Evolutionary conservation across 164 flowering plant species (phyloP).

Genomic region (Vitis cinerea): DNA sequence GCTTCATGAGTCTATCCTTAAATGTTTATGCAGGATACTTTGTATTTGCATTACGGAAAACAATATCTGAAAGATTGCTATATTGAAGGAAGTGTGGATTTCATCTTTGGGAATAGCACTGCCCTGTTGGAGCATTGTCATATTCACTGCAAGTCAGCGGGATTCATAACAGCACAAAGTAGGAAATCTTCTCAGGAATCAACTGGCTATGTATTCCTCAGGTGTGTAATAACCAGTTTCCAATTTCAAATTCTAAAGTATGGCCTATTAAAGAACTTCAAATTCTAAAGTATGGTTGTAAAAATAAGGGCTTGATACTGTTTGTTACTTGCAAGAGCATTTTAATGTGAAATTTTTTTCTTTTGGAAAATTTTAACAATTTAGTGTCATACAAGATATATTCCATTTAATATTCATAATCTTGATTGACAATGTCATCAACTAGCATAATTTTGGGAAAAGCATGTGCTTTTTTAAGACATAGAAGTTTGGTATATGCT

Average conservation of each 20-base stretch:
- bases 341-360: too few relatives aligned
- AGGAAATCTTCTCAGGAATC: constrained; percentile 92
- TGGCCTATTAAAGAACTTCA: background rate
- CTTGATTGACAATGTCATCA: too few relatives aligned
- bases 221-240: constrained; percentile 38
- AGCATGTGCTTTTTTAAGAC: too few relatives aligned
- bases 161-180: constrained; percentile 91
- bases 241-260: background rate
- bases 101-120: constrained; percentile 97
- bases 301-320: too few relatives aligned
- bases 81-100: constrained; percentile 96
- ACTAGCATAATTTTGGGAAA: too few relatives aligned
- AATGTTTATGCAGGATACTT: constrained; percentile 68
- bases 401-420: too few relatives aligned
- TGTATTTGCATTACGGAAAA: constrained; percentile 89
- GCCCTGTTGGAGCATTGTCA: constrained; percentile 96
- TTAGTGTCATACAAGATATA: too few relatives aligned
- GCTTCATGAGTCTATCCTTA: too few relatives aligned
- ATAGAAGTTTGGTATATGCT: too few relatives aligned
- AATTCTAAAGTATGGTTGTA: background rate
- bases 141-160: constrained; percentile 89
- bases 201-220: constrained; percentile 94
- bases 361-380: too few relatives aligned
- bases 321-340: too few relatives aligned
- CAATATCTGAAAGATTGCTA: constrained; percentile 92